Conservation (phyloP, 352 stramenopile species). For the Phytophthora cactorum region DNA sequence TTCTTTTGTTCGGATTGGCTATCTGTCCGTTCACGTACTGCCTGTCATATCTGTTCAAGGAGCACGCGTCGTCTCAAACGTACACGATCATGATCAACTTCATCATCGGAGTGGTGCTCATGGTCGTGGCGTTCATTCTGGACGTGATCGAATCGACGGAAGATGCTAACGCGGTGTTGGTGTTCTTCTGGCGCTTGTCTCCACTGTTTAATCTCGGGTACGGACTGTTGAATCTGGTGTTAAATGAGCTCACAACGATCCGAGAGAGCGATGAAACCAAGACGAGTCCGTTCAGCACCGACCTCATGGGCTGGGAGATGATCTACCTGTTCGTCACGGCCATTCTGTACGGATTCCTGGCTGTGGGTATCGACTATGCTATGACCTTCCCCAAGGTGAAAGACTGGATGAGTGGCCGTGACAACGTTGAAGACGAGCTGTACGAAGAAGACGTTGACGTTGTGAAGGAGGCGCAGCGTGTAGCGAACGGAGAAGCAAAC, state of each 20-base stretch:
- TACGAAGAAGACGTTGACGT: constrained; percentile 58
- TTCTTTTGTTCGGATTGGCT: constrained; percentile 64
- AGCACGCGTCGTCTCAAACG: constrained; percentile 70
- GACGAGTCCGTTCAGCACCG: constrained; percentile 59
- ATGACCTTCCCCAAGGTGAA: constrained; percentile 46
- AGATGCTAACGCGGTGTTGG: constrained; percentile 53
- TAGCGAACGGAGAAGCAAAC: constrained; percentile 39
- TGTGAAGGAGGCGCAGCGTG: constrained; percentile 40
- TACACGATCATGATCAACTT: constrained; percentile 82
- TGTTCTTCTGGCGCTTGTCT: constrained; percentile 80
- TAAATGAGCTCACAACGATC: constrained; percentile 44
- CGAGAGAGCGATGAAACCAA: constrained; percentile 41
- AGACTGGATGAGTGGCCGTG: constrained; percentile 41
- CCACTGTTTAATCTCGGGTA: constrained; percentile 68
- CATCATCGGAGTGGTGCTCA: constrained; percentile 61
- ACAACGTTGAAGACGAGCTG: constrained; percentile 30
- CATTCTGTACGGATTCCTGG: constrained; percentile 34
- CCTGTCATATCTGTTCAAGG: constrained; percentile 71
- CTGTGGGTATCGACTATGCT: constrained; percentile 51
- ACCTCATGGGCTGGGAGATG: constrained; percentile 70
- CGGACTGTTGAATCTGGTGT: constrained; percentile 46
- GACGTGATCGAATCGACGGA: constrained; percentile 56
- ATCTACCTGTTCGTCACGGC: constrained; percentile 53
- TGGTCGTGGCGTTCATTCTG: constrained; percentile 64
- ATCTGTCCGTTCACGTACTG: constrained; percentile 76